Evolutionary conservation across 495 filamentous ascomycete species (phyloP).

Genomic region (Aspergillus bridgeri): DNA sequence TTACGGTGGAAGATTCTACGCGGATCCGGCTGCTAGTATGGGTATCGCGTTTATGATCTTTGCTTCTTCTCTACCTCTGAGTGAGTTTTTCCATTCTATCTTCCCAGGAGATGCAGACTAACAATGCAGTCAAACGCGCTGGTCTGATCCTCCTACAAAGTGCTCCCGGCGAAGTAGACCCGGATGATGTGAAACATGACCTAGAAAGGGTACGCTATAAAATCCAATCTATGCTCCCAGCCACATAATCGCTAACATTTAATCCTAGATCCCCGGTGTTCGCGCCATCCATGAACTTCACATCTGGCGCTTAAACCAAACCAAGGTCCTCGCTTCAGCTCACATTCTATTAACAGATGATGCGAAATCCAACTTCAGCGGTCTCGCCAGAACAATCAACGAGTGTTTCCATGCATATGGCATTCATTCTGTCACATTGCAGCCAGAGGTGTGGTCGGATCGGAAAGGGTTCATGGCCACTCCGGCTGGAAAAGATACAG

Average conservation of each 20-base stretch:
- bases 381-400: slow-evolving; percentile 32
- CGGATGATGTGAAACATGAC: slow-evolving; percentile 74
- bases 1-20: slow-evolving; percentile 39
- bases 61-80: slow-evolving; percentile 36
- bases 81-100: slow-evolving; percentile 12
- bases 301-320: slow-evolving; percentile 45
- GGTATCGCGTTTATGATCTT: slow-evolving; percentile 45
- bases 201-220: slow-evolving; percentile 31
- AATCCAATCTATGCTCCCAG: not conserved
- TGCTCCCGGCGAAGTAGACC: slow-evolving; percentile 68
- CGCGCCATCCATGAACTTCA: slow-evolving; percentile 43
- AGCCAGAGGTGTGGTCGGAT: slow-evolving; percentile 40
- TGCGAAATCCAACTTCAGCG: slow-evolving; percentile 25
- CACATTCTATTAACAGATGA: slow-evolving; percentile 35
- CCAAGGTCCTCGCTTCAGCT: slow-evolving; percentile 41
- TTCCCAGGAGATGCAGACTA: slow-evolving; percentile 18
- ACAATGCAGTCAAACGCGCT: slow-evolving; percentile 26
- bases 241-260: no score
- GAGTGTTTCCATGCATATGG: slow-evolving; percentile 49
- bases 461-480: not conserved
- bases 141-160: slow-evolving; percentile 71
- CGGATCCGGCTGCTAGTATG: slow-evolving; percentile 45
- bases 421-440: slow-evolving; percentile 42
- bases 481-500: not conserved
- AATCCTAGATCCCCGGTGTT: slow-evolving; percentile 33